phyloP scores from a whole-genome alignment of 2,329 filamentous ascomycete species.

The Paracorniculantispora psalliotae region DNA sequence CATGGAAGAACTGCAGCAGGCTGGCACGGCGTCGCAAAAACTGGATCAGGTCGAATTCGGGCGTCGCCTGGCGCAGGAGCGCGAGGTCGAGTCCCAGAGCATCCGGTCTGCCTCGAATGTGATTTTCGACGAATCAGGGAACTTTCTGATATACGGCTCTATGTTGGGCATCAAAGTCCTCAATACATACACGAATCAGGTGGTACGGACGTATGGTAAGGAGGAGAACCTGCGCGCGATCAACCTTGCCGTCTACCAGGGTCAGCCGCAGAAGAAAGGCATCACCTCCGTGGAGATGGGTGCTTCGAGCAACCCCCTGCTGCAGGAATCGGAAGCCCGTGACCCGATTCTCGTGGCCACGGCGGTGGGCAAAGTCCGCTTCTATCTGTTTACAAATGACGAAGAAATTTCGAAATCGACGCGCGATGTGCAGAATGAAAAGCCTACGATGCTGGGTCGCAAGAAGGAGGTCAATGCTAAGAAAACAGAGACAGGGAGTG shows the following conservation, averaged over 20 bases:
- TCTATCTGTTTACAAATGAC: slow-evolving; percentile 98
- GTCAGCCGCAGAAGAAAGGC: slow-evolving; percentile 88
- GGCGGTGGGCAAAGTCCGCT: slow-evolving; percentile 79
- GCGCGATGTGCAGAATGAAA: slow-evolving; percentile 92
- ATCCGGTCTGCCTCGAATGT: slow-evolving; percentile 73
- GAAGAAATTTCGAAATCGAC: slow-evolving; percentile 75
- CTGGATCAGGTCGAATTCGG: slow-evolving; percentile 91
- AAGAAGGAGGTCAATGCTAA: slow-evolving; percentile 51
- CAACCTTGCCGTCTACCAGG: slow-evolving; percentile 85
- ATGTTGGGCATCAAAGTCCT: slow-evolving; percentile 90
- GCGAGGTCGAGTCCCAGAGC: slow-evolving; percentile 70
- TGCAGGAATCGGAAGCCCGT: slow-evolving; percentile 84
- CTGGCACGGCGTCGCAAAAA: slow-evolving; percentile 75
- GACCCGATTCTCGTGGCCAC: slow-evolving; percentile 87
- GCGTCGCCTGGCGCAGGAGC: slow-evolving; percentile 77
- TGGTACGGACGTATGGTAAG: slow-evolving; percentile 83
- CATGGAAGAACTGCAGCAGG: slow-evolving; percentile 91
- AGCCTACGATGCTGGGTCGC: slow-evolving; percentile 62
- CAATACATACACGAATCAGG: slow-evolving; percentile 90
- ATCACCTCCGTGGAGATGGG: slow-evolving; percentile 96
- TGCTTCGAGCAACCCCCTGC: slow-evolving; percentile 84
- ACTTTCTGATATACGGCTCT: slow-evolving; percentile 93
- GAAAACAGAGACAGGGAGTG: slow-evolving; percentile 66
- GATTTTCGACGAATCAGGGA: slow-evolving; percentile 90
- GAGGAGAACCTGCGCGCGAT: slow-evolving; percentile 85